phyloP scores from a whole-genome alignment of 371 early-diverging fungal genomes.

The Saksenaea vasiformis region DNA sequence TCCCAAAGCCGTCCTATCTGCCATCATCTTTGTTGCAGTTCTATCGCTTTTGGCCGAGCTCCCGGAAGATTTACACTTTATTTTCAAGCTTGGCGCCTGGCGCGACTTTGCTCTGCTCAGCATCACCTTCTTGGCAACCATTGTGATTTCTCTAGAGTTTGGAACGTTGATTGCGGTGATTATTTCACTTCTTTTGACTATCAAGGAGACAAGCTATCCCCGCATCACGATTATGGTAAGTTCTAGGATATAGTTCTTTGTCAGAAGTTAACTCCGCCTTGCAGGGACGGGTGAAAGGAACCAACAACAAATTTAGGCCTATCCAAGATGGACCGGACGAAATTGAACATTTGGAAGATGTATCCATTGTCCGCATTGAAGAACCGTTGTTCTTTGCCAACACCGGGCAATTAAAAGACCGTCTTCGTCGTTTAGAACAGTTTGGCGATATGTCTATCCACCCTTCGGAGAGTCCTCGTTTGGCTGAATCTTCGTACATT shows the following conservation, averaged over 20 bases:
- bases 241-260: background rate
- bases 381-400: conserved; percentile 93
- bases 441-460: conserved; percentile 88
- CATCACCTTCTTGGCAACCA: conserved; percentile 81
- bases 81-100: conserved; percentile 85
- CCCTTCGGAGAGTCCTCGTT: conserved; percentile 75
- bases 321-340: conserved; percentile 51
- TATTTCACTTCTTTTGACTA: conserved; percentile 82
- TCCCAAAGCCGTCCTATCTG: conserved; percentile 82
- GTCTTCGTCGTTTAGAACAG: conserved; percentile 59
- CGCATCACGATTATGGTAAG: conserved; percentile 69
- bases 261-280: background rate
- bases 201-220: conserved; percentile 86
- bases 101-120: conserved; percentile 77
- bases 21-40: conserved; percentile 88
- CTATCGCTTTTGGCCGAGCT: conserved; percentile 77
- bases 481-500: conserved; percentile 45
- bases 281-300: conserved; percentile 27
- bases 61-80: conserved; percentile 82
- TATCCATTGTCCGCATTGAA: conserved; percentile 80
- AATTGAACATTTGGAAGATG: conserved; percentile 68
- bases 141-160: conserved; percentile 85
- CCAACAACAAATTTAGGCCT: conserved; percentile 31
- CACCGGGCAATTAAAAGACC: conserved; percentile 56
- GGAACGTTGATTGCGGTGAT: conserved; percentile 89